Conservation (phyloP, 2,329 filamentous ascomycete genomes). For the Hortaea werneckii region DNA sequence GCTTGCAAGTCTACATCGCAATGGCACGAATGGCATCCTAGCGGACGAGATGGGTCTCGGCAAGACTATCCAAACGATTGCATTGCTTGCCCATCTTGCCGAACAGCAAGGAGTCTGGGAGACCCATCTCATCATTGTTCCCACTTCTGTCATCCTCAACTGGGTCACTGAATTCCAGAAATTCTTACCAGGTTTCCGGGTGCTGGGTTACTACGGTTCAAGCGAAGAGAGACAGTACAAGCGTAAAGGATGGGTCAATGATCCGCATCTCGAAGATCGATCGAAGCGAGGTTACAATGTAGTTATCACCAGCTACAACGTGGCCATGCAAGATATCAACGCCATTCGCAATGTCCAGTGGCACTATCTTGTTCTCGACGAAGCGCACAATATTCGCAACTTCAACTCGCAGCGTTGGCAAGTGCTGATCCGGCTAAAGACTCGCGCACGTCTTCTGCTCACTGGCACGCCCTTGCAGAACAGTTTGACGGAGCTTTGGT, state of each 20-base stretch:
- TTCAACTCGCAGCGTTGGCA: constrained; percentile 98
- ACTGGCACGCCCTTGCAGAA: constrained; percentile 96
- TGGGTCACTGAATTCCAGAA: constrained; percentile 99
- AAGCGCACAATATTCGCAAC: constrained; percentile 99
- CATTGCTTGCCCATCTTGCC: constrained; percentile 82
- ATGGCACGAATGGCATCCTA: constrained; percentile 88
- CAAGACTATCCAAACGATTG: constrained; percentile 97
- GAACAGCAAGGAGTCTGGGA: constrained; percentile 89
- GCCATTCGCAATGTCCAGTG: constrained; percentile 86
- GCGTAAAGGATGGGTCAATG: constrained; percentile 83
- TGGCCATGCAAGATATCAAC: constrained; percentile 86
- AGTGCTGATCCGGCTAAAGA: constrained; percentile 86
- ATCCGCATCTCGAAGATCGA: constrained; percentile 50
- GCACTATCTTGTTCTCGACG: constrained; percentile 97
- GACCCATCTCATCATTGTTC: constrained; percentile 88
- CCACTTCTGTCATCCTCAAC: constrained; percentile 96
- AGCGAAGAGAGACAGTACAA: constrained; percentile 88
- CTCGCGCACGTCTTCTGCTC: constrained; percentile 71
- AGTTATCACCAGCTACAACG: constrained; percentile 93
- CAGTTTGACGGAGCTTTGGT: constrained; percentile 94
- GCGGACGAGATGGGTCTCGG: constrained; percentile 98
- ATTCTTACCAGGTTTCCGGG: constrained; percentile 96
- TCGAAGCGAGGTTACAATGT: constrained; percentile 99
- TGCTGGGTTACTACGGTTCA: constrained; percentile 90
- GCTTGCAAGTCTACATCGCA: constrained; percentile 85